Conservation (phyloP, 1,284 basidiomycete genomes). For the Takashimella tepidaria region DNA sequence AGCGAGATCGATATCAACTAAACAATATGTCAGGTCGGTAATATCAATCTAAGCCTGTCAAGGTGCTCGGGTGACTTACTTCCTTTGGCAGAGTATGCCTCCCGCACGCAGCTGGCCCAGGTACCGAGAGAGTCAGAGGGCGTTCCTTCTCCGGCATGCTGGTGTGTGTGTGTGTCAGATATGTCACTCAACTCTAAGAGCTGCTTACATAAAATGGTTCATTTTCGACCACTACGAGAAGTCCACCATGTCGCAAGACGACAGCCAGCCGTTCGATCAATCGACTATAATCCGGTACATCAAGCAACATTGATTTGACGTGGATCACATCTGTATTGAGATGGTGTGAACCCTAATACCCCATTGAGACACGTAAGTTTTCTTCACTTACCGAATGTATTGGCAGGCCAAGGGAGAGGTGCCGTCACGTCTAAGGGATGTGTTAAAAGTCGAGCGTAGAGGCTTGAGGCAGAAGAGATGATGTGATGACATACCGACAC, state of each 20-base stretch:
- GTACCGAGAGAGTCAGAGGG: conserved; percentile 2
- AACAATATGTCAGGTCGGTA: background rate
- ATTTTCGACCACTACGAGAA: conserved; percentile 39
- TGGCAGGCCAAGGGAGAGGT: conserved; percentile 25
- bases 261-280: conserved; percentile 35
- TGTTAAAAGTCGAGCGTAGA: too few species aligned
- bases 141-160: conserved; percentile 10
- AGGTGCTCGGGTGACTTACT: conserved; percentile 17
- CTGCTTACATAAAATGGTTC: conserved; percentile 34
- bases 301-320: conserved; percentile 34
- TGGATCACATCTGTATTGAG: conserved; percentile 41
- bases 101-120: conserved; percentile 27
- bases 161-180: background rate
- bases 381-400: conserved; percentile 24
- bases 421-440: conserved; percentile 22
- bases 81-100: conserved; percentile 18
- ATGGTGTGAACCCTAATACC: too few species aligned
- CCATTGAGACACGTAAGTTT: background rate
- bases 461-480: too few species aligned
- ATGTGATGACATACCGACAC: conserved; percentile 23
- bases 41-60: background rate
- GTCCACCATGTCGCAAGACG: conserved; percentile 32
- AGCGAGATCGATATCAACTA: conserved; percentile 27
- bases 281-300: conserved; percentile 28
- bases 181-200: background rate